Evolutionary conservation across 2,329 filamentous ascomycete genomes (phyloP), one percentile per base, ranked within the genome.

Genomic region (Nigrograna mackinnonii): DNA sequence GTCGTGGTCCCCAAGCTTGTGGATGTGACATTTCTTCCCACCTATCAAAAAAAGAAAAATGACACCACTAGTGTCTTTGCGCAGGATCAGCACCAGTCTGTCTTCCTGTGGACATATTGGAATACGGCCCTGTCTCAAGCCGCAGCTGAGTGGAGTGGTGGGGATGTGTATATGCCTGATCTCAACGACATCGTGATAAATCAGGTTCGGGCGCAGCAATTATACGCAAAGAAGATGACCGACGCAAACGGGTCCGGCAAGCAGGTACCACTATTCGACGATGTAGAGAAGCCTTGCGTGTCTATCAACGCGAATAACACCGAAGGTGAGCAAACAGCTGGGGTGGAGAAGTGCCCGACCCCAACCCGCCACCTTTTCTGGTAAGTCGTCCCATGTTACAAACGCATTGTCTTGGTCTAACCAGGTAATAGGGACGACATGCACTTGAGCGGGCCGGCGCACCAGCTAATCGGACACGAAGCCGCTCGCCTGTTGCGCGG

Each of bases 1-100:
- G 50, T 69, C 28, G 49, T 68, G 19, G 46, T 65, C 36, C 60
- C 64, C 30, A 58, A 53, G 22, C 43, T 68, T 34, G 43, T 65
- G 38, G 67, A 70, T 49, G 52, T 65, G 22, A 65, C 62, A 14
- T 68, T 68, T 43, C 46, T 69, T 30, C 67, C 66, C 37, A 53
- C 50, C 36, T 68, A 66, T 41, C 54, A 61, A 24, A 44, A 40
- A 34, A 55, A 45, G 43, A 54, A 47, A 34, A 60, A 56, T 39
- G 47, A 57, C 19, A 46, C 55, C 30, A 34, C 45, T 45, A 45
- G 30, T 41, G 48, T 46, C 44, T 67, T 65, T 32, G 64, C 65
- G 12, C 51, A 62, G 37, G 46, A 52, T 34, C 66, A 69, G 41
- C 66, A 67, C 42, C 51, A 58, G 35, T 44, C 57, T 21, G 54